Base-by-base conservation (phyloP, 1,284 basidiomycete species). In the Cryptococcus sp. region DNA sequence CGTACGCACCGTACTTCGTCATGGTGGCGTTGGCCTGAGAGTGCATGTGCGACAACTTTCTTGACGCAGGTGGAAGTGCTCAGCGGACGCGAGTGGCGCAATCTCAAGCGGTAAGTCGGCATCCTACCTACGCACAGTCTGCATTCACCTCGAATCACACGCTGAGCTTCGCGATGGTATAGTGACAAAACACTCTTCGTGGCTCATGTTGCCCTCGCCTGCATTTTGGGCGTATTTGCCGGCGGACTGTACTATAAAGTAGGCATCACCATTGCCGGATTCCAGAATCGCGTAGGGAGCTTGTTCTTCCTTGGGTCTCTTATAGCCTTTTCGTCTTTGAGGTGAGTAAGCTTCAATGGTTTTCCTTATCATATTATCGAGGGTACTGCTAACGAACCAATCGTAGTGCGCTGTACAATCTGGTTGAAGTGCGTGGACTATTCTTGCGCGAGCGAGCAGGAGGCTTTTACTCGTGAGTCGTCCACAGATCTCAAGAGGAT, bases 291-390 rank as follows among this genome's bases (percentile, higher is more conserved):
- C 42, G 84, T 95, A n/a, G 92, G 92, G 27, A 89, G 87, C 62
- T 76, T 94, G 50, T 94, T 95, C 82, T 95, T 94, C 85, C 75
- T 94, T 70, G 90, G 91, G 45, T 86, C 90, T 10, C 82, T 93
- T 13, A 86, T 94, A 53, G 88, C 91, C 0, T 94, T 95, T 78
- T 91, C 90, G 0, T 86, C 90, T 1, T 80, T 95, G 42, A 92
- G 73, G 73, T 73, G 40, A 57, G 66, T 49, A 23, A 10, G 17
- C 22, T 22, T 47, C n/a, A 8, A 42, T 22, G 1, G 42, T 25
- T 54, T 8, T 35, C 31, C 8, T 35, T 8, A 35, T 35, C 13
- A 10, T 47, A 16, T 3, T 31, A 15, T 48, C n/a, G n/a, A 40
- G 35, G 35, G 22, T 10, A 8, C 16, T 17, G 27, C 15, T 25